A percentile compares a stretch with the other conserved stretches of the same genome.
These are phyloP conservation scores for Durotheca rogersii DNA, from an alignment of 495 filamentous ascomycete species.

Conservation along the genomic window DNA sequence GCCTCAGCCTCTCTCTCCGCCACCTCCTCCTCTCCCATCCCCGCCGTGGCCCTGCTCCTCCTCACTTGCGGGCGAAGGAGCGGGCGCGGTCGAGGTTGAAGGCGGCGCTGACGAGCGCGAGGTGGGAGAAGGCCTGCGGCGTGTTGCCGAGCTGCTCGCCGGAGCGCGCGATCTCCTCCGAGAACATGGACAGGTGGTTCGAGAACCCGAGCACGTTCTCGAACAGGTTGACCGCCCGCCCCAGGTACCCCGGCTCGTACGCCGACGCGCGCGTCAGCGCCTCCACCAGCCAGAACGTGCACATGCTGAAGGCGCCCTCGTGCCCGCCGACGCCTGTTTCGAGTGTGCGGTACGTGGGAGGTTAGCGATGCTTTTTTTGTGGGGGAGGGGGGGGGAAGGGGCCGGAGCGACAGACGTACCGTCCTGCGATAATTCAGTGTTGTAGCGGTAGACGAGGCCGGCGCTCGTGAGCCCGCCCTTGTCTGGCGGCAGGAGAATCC, in stretches of 20 bases:
- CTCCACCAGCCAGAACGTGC: constrained; percentile 76
- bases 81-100: constrained; percentile 64
- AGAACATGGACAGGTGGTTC: constrained; percentile 75
- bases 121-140: constrained; percentile 71
- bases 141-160: constrained; percentile 76
- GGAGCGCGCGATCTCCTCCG: constrained; percentile 68
- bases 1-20: too few relatives aligned
- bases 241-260: constrained; percentile 63
- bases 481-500: constrained; percentile 64
- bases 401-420: constrained; percentile 45
- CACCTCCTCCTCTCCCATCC: too few relatives aligned
- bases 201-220: constrained; percentile 72
- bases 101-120: constrained; percentile 69
- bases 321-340: constrained; percentile 71
- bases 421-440: constrained; percentile 63
- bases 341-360: too few relatives aligned
- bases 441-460: constrained; percentile 70
- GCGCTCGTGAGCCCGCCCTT: constrained; percentile 72
- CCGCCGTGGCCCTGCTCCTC: too few relatives aligned
- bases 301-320: constrained; percentile 78
- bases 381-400: background rate
- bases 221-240: constrained; percentile 64
- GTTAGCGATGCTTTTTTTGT: background rate
- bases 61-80: constrained; percentile 15
- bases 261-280: constrained; percentile 68